Base-by-base conservation (phyloP, 2,329 filamentous ascomycete species). In the Colletotrichum melonis region DNA sequence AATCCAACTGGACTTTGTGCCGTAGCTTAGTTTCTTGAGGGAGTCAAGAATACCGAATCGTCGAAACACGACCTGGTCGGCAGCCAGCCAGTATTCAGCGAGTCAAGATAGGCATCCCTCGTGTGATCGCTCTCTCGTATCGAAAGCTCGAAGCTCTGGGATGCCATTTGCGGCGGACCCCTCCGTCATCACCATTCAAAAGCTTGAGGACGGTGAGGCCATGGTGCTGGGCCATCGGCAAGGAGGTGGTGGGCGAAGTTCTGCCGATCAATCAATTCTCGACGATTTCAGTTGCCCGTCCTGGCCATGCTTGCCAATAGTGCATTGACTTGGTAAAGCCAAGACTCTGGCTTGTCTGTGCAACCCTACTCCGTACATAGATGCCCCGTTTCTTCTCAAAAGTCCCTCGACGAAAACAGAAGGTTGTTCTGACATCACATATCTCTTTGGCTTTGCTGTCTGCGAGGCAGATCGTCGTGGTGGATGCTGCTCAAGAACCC, bases 301-400 rank as follows among this genome's bases (percentile, higher is more conserved):
- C 30, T 49, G 62, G 62, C 46, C 52, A 64, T 55, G n/a, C 26
- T 24, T 55, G 28, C n/a, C 63, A 65, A 65, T 57, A 65, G 63
- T 56, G 30, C 26, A 32, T 56, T 32, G 35, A 3, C 52, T 46
- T 56, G 63, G 63, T 52, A 65, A 19, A 56, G 52, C 52, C 4
- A 57, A 56, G 63, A 28, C 8, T 32, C 8, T 32, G 32, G 9
- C 32, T 35, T 35, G 32, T 35, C 62, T 55, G 16, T 5, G 16
- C 22, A 26, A 64, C n/a, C 62, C 14, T 26, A 55, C 46, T 55
- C 46, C 62, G 8, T 32, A 32, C 30, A 32, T 8, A 11, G 46
- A 38, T 64, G 24, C 4, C n/a, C 62, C 46, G 28, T 16, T 55
- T 52, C 24, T n/a, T 57, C 24, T 19, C 28, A 30, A 11, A 24